Evolutionary conservation across 1,284 basidiomycete genomes (phyloP).

Genomic region (Laetiporus sulphureus): DNA sequence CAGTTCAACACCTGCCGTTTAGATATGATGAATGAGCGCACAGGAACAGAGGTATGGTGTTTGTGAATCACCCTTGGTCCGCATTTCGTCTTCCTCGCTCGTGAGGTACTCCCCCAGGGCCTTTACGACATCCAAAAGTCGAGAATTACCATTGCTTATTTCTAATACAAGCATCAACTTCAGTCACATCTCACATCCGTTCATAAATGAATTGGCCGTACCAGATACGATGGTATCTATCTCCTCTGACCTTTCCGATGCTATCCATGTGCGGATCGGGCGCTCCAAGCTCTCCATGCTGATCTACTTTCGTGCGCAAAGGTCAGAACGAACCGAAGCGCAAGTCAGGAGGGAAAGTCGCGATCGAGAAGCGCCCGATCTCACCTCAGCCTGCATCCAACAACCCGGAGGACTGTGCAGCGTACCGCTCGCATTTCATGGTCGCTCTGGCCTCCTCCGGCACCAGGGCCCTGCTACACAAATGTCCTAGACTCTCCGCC

Average conservation of each 20-base stretch:
- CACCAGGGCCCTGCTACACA: conserved; percentile 9
- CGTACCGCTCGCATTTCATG: too few species aligned
- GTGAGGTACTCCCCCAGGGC: conserved; percentile 84
- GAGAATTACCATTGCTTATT: conserved; percentile 51
- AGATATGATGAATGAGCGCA: conserved; percentile 5
- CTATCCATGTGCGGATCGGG: conserved; percentile 70
- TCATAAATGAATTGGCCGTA: conserved; percentile 22
- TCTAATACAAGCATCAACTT: conserved; percentile 38
- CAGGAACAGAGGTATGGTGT: neutral
- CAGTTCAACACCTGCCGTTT: conserved; percentile 62
- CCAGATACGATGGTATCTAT: conserved; percentile 56
- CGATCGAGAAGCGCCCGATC: too few species aligned
- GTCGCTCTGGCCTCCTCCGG: conserved; percentile 8
- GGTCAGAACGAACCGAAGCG: too few species aligned
- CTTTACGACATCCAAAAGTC: conserved; percentile 83
- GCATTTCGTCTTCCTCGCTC: conserved; percentile 72
- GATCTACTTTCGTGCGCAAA: too few species aligned
- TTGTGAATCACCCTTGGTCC: conserved; percentile 63
- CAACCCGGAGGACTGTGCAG: too few species aligned
- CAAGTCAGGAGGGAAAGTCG: too few species aligned
- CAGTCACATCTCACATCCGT: conserved; percentile 5
- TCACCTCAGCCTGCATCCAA: too few species aligned
- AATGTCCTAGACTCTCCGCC: conserved; percentile 7
- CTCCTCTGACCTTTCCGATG: conserved; percentile 53
- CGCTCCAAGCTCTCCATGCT: conserved; percentile 42